phyloP scores from a whole-genome alignment of 208 protist genomes.

The Kentomonas sorsogonicus region DNA sequence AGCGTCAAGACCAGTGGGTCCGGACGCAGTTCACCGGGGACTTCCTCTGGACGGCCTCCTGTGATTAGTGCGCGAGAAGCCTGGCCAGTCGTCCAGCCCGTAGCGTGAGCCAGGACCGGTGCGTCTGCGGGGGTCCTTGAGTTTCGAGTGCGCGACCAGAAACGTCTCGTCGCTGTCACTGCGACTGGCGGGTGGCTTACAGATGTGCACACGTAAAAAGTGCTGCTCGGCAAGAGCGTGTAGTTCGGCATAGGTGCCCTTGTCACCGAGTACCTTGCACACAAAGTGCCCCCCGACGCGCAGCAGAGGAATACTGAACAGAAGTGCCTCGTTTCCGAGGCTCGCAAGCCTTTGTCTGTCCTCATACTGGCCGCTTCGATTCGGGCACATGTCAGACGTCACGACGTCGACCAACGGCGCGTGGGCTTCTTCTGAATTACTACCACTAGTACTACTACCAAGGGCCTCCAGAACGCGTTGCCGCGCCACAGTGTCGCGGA shows the following conservation, averaged over 20 bases:
- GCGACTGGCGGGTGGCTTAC: slow-evolving; percentile 70
- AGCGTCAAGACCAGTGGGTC: too few relatives aligned
- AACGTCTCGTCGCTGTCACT: slow-evolving; percentile 66
- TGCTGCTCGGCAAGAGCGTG: slow-evolving; percentile 18
- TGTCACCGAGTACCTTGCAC: slow-evolving; percentile 70
- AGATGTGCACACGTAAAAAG: slow-evolving; percentile 42
- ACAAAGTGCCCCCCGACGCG: slow-evolving; percentile 62
- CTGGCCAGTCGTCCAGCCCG: slow-evolving; percentile 71
- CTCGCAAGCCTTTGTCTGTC: slow-evolving; percentile 63
- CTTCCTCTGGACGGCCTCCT: too few relatives aligned
- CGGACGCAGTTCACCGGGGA: too few relatives aligned
- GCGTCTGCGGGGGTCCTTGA: slow-evolving; percentile 20
- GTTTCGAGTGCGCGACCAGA: slow-evolving; percentile 40
- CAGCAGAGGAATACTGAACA: slow-evolving; percentile 49
- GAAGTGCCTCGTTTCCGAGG: slow-evolving; percentile 44
- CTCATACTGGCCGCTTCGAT: slow-evolving; percentile 52
- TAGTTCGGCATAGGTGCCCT: slow-evolving; percentile 43
- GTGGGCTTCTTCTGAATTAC: background rate
- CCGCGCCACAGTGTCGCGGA: slow-evolving; percentile 37
- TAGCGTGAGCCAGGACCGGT: slow-evolving; percentile 18
- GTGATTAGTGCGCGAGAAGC: slow-evolving; percentile 37
- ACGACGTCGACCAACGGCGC: slow-evolving; percentile 40
- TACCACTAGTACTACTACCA: background rate
- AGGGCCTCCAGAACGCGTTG: slow-evolving; percentile 31
- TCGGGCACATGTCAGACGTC: slow-evolving; percentile 85